phyloP scores from a whole-genome alignment of 2,329 filamentous ascomycete species.

The Xylariaceae sp. region DNA sequence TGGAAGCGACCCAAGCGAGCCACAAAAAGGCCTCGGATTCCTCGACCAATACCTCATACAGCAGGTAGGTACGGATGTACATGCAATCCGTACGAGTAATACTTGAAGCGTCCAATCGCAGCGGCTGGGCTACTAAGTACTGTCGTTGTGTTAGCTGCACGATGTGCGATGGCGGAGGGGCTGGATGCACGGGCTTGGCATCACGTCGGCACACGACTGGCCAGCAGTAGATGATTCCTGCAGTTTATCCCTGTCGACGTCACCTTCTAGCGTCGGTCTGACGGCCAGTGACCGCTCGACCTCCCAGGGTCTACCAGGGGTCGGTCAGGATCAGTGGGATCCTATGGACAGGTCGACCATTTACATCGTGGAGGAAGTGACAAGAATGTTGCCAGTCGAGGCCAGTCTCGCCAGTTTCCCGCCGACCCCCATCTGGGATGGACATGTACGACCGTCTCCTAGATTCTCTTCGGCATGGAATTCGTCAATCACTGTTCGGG shows the following conservation, averaged over 20 bases:
- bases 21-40: neutral
- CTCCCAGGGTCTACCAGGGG: slow-evolving; percentile 7
- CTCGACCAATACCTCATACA: neutral
- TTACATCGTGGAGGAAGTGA: slow-evolving; percentile 50
- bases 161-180: slow-evolving; percentile 2
- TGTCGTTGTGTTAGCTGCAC: slow-evolving; percentile 4
- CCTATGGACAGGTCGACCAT: slow-evolving; percentile 6
- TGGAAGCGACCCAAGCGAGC: neutral
- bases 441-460: no score
- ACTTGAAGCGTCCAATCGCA: slow-evolving; percentile 5
- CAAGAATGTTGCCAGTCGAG: slow-evolving; percentile 49
- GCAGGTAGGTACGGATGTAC: slow-evolving; percentile 7
- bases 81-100: no score
- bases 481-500: no score
- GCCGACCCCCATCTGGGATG: no score
- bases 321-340: neutral
- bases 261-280: slow-evolving; percentile 11
- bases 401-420: no score
- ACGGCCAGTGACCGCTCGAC: slow-evolving; percentile 11
- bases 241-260: slow-evolving; percentile 11
- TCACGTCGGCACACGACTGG: slow-evolving; percentile 7
- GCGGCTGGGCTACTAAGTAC: slow-evolving; percentile 10
- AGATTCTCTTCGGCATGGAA: no score
- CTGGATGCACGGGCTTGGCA: slow-evolving; percentile 7
- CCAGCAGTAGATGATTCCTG: slow-evolving; percentile 7